Evolutionary conservation across 192 early-diverging fungal species (phyloP), one percentile per base, ranked within the genome.

Genomic region (Kappamyces sp.): DNA sequence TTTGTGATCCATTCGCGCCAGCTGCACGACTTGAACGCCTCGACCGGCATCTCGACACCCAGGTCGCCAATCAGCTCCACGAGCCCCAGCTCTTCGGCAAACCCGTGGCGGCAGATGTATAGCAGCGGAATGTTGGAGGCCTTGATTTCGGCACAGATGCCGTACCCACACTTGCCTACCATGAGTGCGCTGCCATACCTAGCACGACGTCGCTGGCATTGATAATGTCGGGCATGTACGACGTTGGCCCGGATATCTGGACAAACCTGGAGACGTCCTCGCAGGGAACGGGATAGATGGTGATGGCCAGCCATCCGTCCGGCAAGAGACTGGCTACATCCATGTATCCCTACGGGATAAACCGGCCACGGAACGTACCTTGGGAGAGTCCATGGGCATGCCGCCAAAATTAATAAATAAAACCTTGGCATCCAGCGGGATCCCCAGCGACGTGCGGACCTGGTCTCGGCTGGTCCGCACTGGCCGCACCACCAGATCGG

Each of bases 371-470:
- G 10, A 5, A 34, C 36, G 8, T 7, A 6, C 12, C 53, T 39
- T 7, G 36, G 36, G 32, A 12, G 41, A 2, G 23, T 53, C 5
- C 48, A 23, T 49, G 48, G 23, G 51, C 55, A 74, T 64, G 31
- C 78, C 76, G 31, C 78, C 78, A 62, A 80, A 80, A 2, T 71
- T 73, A 43, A 80, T 71, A 40, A 80, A 61, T 4, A 74, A 61
- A 13, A 74, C 60, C 34, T 50, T 55, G 5, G 65, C 62, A 37
- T 66, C 59, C 3, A 51, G 33, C 0, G 72, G 61, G 41, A 80
- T 75, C 9, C 62, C 67, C 3, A 80, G 57, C 9, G 35, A 8
- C 31, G 23, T 10, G 40, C 75, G 62, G 35, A 75, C 57, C 4
- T 36, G 44, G 2, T 44, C 59, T n/a, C 68, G 58, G 10, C 62